Evolutionary conservation across 2,329 filamentous ascomycete species (phyloP).

Genomic region (Thermoascus crustaceus): DNA sequence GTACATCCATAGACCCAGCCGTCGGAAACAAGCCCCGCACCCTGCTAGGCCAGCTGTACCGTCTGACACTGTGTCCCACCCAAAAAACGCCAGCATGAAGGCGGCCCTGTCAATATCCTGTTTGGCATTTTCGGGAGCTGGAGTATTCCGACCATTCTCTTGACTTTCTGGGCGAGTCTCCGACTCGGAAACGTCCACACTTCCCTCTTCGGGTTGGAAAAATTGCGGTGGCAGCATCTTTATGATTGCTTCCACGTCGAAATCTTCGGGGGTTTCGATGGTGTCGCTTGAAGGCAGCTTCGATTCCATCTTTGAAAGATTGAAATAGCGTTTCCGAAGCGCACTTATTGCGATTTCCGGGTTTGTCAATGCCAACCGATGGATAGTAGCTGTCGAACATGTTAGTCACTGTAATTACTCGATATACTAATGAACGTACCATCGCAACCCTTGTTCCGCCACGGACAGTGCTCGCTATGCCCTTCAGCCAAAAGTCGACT

Average conservation of each 20-base stretch:
- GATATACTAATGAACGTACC: slow-evolving; percentile 40
- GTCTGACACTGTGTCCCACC: slow-evolving; percentile 57
- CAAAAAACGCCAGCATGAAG: slow-evolving; percentile 61
- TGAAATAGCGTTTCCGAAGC: slow-evolving; percentile 58
- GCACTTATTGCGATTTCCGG: slow-evolving; percentile 49
- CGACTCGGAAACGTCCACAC: background rate
- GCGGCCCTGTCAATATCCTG: slow-evolving; percentile 50
- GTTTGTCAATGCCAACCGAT: slow-evolving; percentile 58
- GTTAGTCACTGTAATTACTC: slow-evolving; percentile 14
- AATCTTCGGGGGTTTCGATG: slow-evolving; percentile 23
- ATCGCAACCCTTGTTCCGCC: slow-evolving; percentile 82
- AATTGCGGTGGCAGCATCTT: slow-evolving; percentile 21
- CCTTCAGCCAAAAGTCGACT: slow-evolving; percentile 61
- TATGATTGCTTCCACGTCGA: slow-evolving; percentile 24
- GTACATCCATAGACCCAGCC: slow-evolving; percentile 91
- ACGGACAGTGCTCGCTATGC: slow-evolving; percentile 75
- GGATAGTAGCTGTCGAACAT: slow-evolving; percentile 48
- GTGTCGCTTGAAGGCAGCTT: slow-evolving; percentile 26
- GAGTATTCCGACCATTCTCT: slow-evolving; percentile 10
- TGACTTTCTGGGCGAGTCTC: slow-evolving; percentile 1
- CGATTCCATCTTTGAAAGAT: slow-evolving; percentile 30
- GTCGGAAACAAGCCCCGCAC: slow-evolving; percentile 79
- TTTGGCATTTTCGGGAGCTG: slow-evolving; percentile 10
- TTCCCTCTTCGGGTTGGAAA: slow-evolving; percentile 11
- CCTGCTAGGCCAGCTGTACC: slow-evolving; percentile 55